Base-by-base conservation (phyloP, 208 protist species). In the Leishmania aethiopica region DNA sequence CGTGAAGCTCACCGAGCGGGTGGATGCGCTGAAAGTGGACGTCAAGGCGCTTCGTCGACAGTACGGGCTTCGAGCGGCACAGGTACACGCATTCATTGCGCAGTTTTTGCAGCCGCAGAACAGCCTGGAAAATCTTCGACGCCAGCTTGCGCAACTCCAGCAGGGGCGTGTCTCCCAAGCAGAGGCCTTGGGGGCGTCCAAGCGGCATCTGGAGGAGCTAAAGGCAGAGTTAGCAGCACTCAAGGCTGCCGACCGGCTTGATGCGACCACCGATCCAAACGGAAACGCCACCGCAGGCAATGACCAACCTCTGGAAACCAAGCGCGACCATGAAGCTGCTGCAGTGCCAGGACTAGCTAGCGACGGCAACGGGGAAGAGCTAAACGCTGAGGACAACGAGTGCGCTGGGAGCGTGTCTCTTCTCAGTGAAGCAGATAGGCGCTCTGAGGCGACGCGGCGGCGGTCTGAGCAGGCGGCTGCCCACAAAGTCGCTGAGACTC, bases 71-170 rank as follows among this genome's bases (percentile, higher is more conserved):
- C 73, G 82, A 3, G 79, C 81, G 11, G 70, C 82, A 22, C 66
- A 79, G 78, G 72, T 86, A 59, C 77, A 80, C 32, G 67, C 45
- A 49, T 72, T 74, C n/a, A 70, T 87, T n/a, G 79, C 75, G 19
- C 80, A 81, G 79, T 53, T 79, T 32, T 37, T 86, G 22, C 35
- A 53, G 8, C 77, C 78, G 17, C 75, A 79, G 64, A 60, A 84
- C 74, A 82, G 40, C 11, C 62, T 86, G 25, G 77, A 55, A 74
- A 75, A 53, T 55, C 45, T 86, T 35, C 75, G 72, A 35, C 11
- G 66, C 7, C 79, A 80, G 75, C 64, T 77, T 17, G 64, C n/a
- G 0, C 78, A 47, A 40, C 53, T 83, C 11, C 62, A 69, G 35
- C 35, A 62, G n/a, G 62, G 37, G 75, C 84, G 62, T 17, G 72